Conservation (phyloP, 2,329 filamentous ascomycete genomes). For the Pestalotiopsis sp. region DNA sequence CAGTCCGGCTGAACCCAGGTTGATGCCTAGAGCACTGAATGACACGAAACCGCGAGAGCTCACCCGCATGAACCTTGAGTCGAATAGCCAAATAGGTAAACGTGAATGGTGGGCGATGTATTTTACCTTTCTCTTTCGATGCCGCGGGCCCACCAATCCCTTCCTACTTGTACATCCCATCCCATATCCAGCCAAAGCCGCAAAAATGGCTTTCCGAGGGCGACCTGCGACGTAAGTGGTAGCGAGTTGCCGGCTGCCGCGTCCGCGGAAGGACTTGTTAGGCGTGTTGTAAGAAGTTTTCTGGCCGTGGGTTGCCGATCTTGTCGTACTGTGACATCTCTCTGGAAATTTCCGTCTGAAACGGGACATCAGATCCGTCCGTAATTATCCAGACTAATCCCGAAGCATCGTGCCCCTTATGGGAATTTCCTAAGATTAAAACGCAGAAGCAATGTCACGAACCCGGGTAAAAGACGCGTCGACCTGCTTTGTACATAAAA, state of each 20-base stretch:
- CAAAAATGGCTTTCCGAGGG: neutral
- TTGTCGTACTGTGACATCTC: neutral
- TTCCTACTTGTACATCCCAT: neutral
- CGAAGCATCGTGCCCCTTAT: neutral
- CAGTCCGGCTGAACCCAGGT: neutral
- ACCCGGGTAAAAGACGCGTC: neutral
- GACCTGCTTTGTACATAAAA: neutral
- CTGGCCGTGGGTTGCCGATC: neutral
- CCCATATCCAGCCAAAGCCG: neutral
- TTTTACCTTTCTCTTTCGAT: neutral
- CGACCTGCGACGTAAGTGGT: constrained; percentile 2
- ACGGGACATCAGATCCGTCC: neutral
- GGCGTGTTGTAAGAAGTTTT: neutral
- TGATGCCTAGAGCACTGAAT: constrained; percentile 3
- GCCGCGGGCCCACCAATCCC: neutral
- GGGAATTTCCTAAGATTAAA: neutral
- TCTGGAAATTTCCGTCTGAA: neutral
- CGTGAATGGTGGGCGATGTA: neutral
- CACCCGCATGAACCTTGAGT: constrained; percentile 1
- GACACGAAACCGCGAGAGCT: neutral
- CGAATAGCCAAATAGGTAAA: neutral
- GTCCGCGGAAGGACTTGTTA: neutral
- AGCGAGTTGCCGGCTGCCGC: neutral
- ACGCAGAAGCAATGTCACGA: neutral
- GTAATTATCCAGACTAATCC: neutral